phyloP scores from a whole-genome alignment of 345 rosid genomes.

The Corchorus capsularis region DNA sequence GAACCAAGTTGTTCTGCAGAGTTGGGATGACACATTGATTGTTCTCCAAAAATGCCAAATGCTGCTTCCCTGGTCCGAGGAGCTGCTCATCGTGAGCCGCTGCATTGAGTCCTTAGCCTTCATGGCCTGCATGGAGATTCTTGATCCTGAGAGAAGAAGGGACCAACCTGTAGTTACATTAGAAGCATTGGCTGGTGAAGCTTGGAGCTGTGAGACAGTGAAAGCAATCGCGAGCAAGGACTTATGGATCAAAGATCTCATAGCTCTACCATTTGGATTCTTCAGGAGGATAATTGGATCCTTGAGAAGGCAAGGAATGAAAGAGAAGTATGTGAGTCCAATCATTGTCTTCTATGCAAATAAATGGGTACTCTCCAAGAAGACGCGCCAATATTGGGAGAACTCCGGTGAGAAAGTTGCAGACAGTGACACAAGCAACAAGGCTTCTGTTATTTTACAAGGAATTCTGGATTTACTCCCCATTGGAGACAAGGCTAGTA shows the following conservation, averaged over 20 bases:
- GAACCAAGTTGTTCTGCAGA: conserved; percentile 79
- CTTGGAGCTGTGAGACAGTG: conserved; percentile 55
- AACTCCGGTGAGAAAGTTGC: conserved; percentile 31
- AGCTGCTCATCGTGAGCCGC: conserved; percentile 71
- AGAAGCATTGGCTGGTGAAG: conserved; percentile 46
- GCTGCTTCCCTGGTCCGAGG: conserved; percentile 58
- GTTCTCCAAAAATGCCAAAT: conserved; percentile 66
- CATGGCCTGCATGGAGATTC: conserved; percentile 91
- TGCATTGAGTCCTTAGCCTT: conserved; percentile 82
- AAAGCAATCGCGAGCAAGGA: conserved; percentile 51
- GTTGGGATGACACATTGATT: conserved; percentile 72
- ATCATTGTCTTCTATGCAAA: conserved; percentile 61
- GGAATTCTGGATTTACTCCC: conserved; percentile 64
- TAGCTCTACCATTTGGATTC: conserved; percentile 64
- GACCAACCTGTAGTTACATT: conserved; percentile 56
- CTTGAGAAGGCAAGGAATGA: conserved; percentile 85
- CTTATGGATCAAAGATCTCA: conserved; percentile 76
- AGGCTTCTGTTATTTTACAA: conserved; percentile 39
- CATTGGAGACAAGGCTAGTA: conserved; percentile 49
- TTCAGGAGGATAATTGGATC: conserved; percentile 72
- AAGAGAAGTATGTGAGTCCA: conserved; percentile 69
- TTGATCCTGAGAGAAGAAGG: conserved; percentile 73
- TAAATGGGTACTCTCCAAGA: conserved; percentile 53
- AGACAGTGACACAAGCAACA: conserved; percentile 20
- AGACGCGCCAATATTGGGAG: conserved; percentile 44